These are phyloP conservation scores for Gamarada debralockiae DNA, from an alignment of 495 filamentous ascomycete species.

Conservation along the genomic window DNA sequence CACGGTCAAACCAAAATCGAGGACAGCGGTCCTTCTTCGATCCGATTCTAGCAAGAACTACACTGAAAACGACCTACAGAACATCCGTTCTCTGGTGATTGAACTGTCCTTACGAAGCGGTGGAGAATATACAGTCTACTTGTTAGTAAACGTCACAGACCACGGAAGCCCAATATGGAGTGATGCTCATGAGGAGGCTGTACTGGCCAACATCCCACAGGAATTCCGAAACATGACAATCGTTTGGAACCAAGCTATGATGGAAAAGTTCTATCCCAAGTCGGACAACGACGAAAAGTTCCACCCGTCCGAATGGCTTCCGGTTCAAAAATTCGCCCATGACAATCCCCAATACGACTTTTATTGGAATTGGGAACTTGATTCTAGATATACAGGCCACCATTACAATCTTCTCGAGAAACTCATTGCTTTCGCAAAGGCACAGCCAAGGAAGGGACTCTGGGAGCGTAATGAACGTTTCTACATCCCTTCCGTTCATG, in stretches of 20 bases:
- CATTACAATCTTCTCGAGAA: constrained; percentile 66
- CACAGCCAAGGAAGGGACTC: constrained; percentile 61
- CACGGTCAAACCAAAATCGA: constrained; percentile 16
- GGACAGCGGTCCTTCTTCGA: constrained; percentile 69
- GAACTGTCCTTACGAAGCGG: constrained; percentile 71
- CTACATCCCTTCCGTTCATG: constrained; percentile 64
- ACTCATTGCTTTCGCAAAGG: constrained; percentile 51
- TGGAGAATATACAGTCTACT: constrained; percentile 71
- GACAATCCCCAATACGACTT: constrained; percentile 68
- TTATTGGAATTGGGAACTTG: constrained; percentile 76
- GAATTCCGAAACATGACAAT: constrained; percentile 66
- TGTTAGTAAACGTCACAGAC: constrained; percentile 68
- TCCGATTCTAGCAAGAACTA: constrained; percentile 64
- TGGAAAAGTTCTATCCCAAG: constrained; percentile 56
- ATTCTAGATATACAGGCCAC: constrained; percentile 67
- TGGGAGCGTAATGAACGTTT: constrained; percentile 75
- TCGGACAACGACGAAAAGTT: too few species aligned
- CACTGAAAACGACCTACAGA: constrained; percentile 64
- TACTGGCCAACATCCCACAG: constrained; percentile 51
- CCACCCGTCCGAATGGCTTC: constrained; percentile 50
- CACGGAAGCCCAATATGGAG: too few species aligned
- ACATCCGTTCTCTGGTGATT: constrained; percentile 68
- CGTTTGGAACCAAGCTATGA: constrained; percentile 59
- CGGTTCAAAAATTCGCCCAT: constrained; percentile 62
- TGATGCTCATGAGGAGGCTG: constrained; percentile 44